Conservation (phyloP, 345 rosid genomes). For the Excoecaria agallocha region DNA sequence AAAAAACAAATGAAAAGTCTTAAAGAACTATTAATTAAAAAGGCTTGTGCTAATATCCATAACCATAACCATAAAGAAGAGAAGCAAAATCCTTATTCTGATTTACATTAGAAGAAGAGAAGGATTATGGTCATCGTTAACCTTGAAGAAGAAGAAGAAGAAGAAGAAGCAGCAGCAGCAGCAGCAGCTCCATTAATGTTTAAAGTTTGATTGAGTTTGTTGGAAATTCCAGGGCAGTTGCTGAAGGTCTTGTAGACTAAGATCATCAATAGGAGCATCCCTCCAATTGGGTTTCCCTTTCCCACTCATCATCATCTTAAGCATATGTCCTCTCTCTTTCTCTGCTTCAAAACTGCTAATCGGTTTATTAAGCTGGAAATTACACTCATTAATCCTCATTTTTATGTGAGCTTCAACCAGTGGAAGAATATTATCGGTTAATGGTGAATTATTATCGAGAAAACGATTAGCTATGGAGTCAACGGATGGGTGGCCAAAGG, state of each 20-base stretch:
- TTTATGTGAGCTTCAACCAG: slow-evolving; percentile 36
- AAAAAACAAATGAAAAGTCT: too few relatives aligned
- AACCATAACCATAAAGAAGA: too few relatives aligned
- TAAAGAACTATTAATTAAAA: too few relatives aligned
- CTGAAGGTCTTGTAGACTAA: slow-evolving; percentile 9
- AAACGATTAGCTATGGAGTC: slow-evolving; percentile 21
- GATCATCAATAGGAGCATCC: slow-evolving; percentile 20
- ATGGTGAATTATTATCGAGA: background rate
- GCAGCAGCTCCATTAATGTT: slow-evolving; percentile 1
- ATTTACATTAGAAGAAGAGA: too few relatives aligned
- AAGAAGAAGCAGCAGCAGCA: background rate
- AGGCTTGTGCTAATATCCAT: too few relatives aligned
- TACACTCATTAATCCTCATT: slow-evolving; percentile 20
- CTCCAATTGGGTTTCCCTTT: slow-evolving; percentile 17
- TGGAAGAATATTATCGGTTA: slow-evolving; percentile 1
- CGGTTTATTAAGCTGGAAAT: slow-evolving; percentile 9
- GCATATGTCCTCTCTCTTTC: slow-evolving; percentile 5
- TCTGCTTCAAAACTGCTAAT: slow-evolving; percentile 13
- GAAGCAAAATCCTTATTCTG: too few relatives aligned
- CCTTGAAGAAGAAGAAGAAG: background rate
- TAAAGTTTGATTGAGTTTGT: background rate
- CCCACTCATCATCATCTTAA: slow-evolving; percentile 2
- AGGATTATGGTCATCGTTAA: too few relatives aligned
- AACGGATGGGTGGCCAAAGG: slow-evolving; percentile 14
- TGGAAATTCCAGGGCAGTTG: background rate